Evolutionary conservation across 345 rosid species (phyloP), one percentile per base, ranked within the genome.

Genomic region (Brassica juncea): DNA sequence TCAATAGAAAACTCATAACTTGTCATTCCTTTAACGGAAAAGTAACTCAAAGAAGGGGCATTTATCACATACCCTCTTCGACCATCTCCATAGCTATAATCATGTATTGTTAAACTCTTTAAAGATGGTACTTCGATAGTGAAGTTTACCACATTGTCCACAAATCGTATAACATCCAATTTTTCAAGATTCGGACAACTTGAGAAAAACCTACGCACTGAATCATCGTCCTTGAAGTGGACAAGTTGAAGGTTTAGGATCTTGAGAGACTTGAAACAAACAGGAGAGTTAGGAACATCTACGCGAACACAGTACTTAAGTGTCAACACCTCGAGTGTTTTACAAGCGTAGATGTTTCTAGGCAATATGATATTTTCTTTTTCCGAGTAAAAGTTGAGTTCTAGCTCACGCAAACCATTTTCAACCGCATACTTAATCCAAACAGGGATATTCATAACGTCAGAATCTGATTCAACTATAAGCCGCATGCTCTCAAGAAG

Each of bases 1-100:
- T 23, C 76, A 72, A 72, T 32, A 37, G 68, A 37, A 60, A 72
- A 37, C 76, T 72, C 67, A 39, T 37, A 72, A 72, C 39, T 67
- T 25, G 4, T 25, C 16, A 28, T 66, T 60, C 76, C 76, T 37
- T 23, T 61, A 25, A 72, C 60, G 15, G 68, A 72, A 34, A 72
- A 25, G 37, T 37, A 72, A 10, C 5, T 60, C 76, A 72, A 54
- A 60, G 58, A 59, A 59, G 76, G 67, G 60, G 68, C 27, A 27
- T 72, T 39, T 27, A 72, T 72, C 58, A 60, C 68, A 60, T 72
- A 72, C 58, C 35, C 76, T 37, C 75, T 44, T 68, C 14, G 59
- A 27, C 72, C 72, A 25, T 47, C 72, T 27, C 72, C 72, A 68
- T 68, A 23, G 4, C 59, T 47, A 68, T 59, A n/a, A 68, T 68